These are phyloP conservation scores for Aspergillus sp. DNA, from an alignment of 2,329 filamentous ascomycete genomes.

Conservation along the genomic window DNA sequence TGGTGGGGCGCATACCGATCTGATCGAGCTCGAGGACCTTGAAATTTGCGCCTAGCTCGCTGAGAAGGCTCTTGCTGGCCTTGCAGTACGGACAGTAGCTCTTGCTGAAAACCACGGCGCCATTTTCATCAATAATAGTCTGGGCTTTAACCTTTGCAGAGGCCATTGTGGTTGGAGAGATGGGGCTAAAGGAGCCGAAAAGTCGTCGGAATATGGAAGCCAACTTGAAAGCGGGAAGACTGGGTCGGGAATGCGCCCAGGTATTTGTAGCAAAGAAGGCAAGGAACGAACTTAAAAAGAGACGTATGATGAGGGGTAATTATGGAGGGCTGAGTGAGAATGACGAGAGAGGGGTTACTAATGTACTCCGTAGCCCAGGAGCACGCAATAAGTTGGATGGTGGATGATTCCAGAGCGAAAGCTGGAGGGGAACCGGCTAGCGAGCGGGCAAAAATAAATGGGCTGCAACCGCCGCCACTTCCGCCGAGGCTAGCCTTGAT, in stretches of 20 bases:
- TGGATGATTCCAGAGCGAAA: neutral
- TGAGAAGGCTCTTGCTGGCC: slow-evolving; percentile 75
- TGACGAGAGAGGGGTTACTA: slow-evolving; percentile 16
- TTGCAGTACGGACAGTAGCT: slow-evolving; percentile 94
- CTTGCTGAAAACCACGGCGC: slow-evolving; percentile 95
- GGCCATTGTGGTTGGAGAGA: slow-evolving; percentile 72
- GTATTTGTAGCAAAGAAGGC: neutral
- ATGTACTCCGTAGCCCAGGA: neutral
- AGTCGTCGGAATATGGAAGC: slow-evolving; percentile 73
- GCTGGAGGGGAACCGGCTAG: neutral
- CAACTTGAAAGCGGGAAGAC: slow-evolving; percentile 6
- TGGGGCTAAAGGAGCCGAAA: slow-evolving; percentile 63
- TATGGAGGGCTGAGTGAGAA: neutral
- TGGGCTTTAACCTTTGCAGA: slow-evolving; percentile 83
- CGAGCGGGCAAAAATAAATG: too few species aligned
- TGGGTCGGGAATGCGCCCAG: slow-evolving; percentile 6
- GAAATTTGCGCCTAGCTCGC: slow-evolving; percentile 71
- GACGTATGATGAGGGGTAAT: neutral
- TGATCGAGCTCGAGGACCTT: slow-evolving; percentile 82
- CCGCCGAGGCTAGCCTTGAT: neutral
- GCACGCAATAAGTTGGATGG: slow-evolving; percentile 5
- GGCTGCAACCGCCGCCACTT: too few species aligned
- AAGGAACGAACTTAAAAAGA: neutral
- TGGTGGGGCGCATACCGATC: slow-evolving; percentile 64
- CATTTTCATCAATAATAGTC: slow-evolving; percentile 84